phyloP scores from a whole-genome alignment of 129 eudicot genomes.

The Solidago caesia region DNA sequence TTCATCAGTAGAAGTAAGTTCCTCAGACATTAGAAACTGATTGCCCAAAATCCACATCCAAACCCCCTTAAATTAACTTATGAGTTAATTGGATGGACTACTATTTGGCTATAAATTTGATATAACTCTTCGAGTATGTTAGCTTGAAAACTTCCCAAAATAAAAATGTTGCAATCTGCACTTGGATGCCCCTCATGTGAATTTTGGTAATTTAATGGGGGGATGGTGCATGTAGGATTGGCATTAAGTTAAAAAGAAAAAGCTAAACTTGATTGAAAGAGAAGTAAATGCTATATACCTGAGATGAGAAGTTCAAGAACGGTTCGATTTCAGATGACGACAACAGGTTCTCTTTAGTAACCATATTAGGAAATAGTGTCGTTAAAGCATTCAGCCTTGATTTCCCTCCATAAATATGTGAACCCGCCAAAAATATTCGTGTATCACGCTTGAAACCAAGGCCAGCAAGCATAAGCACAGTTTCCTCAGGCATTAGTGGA shows the following conservation, averaged over 20 bases:
- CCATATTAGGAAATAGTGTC: slow-evolving; percentile 80
- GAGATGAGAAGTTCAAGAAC: slow-evolving; percentile 80
- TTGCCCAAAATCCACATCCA: too few relatives aligned
- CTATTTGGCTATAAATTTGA: too few relatives aligned
- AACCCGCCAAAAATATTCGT: slow-evolving; percentile 80
- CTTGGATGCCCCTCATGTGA: too few relatives aligned
- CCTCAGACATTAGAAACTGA: too few relatives aligned
- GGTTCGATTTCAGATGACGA: slow-evolving; percentile 85
- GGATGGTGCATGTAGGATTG: too few relatives aligned
- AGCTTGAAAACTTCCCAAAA: too few relatives aligned
- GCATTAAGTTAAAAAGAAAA: background rate
- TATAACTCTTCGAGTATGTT: too few relatives aligned
- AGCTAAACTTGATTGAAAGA: background rate
- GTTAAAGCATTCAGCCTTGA: slow-evolving; percentile 78
- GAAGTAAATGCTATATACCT: slow-evolving; percentile 45
- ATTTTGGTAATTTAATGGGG: too few relatives aligned
- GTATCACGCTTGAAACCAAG: slow-evolving; percentile 92
- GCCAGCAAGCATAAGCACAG: slow-evolving; percentile 98
- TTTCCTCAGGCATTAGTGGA: slow-evolving; percentile 96
- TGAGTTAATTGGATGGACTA: too few relatives aligned
- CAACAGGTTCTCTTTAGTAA: slow-evolving; percentile 81
- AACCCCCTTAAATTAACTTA: too few relatives aligned
- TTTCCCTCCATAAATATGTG: slow-evolving; percentile 91
- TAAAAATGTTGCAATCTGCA: too few relatives aligned
- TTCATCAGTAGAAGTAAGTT: too few relatives aligned